Percentiles rank a stretch among this genome's conserved stretches.
phyloP scores from a whole-genome alignment of 2,329 filamentous ascomycete species.

The Cladophialophora chaetospira region DNA sequence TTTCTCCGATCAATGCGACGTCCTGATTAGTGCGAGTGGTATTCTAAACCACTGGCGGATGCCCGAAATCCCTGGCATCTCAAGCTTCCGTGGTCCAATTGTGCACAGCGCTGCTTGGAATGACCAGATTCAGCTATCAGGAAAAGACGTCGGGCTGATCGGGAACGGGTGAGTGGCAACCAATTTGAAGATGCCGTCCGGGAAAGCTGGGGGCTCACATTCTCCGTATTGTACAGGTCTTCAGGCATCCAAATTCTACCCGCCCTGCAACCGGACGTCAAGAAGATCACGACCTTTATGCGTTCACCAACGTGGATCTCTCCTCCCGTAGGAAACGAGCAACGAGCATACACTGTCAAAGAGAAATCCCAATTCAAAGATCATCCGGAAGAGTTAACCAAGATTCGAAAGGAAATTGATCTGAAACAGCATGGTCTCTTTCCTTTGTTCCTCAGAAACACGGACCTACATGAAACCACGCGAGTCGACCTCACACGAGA shows the following conservation, averaged over 20 bases:
- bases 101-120: slow-evolving; percentile 37
- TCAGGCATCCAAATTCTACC: slow-evolving; percentile 46
- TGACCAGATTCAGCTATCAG: slow-evolving; percentile 34
- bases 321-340: slow-evolving; percentile 16
- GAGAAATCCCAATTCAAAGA: slow-evolving; percentile 24
- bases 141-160: slow-evolving; percentile 32
- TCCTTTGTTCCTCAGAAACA: slow-evolving; percentile 4
- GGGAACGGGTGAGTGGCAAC: slow-evolving; percentile 30
- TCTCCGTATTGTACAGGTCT: slow-evolving; percentile 24
- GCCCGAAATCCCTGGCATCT: slow-evolving; percentile 34
- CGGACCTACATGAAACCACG: not conserved
- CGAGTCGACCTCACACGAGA: not conserved
- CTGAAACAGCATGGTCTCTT: slow-evolving; percentile 32
- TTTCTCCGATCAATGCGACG: slow-evolving; percentile 2
- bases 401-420: slow-evolving; percentile 20
- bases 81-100: slow-evolving; percentile 32
- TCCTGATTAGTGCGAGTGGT: slow-evolving; percentile 58
- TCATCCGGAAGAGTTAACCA: slow-evolving; percentile 27
- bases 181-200: not conserved
- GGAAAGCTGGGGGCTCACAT: not conserved
- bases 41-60: slow-evolving; percentile 57
- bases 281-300: slow-evolving; percentile 38
- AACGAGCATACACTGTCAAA: slow-evolving; percentile 30
- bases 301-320: slow-evolving; percentile 26
- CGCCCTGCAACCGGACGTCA: slow-evolving; percentile 27